Conservation (phyloP, 2,329 filamentous ascomycete genomes). For the Lasiodiplodia gonubiensis region DNA sequence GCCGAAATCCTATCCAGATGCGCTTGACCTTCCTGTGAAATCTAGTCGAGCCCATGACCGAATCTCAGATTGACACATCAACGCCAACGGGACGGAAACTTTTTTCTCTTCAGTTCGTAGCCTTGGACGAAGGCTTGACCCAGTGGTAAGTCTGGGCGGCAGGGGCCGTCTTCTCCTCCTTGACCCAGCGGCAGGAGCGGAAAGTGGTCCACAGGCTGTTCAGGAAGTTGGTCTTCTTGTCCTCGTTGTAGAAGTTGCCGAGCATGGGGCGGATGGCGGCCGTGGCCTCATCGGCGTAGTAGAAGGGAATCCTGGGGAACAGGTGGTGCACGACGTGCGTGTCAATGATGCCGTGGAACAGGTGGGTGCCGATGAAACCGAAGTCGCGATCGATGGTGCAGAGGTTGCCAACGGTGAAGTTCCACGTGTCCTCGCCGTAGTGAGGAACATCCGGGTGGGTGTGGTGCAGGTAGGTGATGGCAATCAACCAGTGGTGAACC, state of each 20-base stretch:
- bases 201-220: slow-evolving; percentile 27
- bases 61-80: background rate
- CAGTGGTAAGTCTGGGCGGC: slow-evolving; percentile 9
- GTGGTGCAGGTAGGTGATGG: slow-evolving; percentile 78
- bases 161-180: slow-evolving; percentile 10
- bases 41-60: background rate
- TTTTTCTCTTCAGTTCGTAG: slow-evolving; percentile 9
- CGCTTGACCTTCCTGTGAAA: background rate
- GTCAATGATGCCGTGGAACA: slow-evolving; percentile 71
- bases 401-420: slow-evolving; percentile 66
- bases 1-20: slow-evolving; percentile 11
- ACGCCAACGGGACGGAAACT: background rate
- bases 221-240: slow-evolving; percentile 35
- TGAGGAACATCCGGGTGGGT: slow-evolving; percentile 64
- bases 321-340: slow-evolving; percentile 69
- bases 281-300: slow-evolving; percentile 65
- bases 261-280: slow-evolving; percentile 63
- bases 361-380: slow-evolving; percentile 67
- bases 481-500: slow-evolving; percentile 75
- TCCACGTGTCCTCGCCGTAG: slow-evolving; percentile 65
- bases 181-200: slow-evolving; percentile 24
- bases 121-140: slow-evolving; percentile 14
- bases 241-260: slow-evolving; percentile 59
- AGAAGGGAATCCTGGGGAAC: slow-evolving; percentile 66
- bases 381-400: slow-evolving; percentile 70